Evolutionary conservation across 495 filamentous ascomycete species (phyloP).

Genomic region (Neurospora sublineolata): DNA sequence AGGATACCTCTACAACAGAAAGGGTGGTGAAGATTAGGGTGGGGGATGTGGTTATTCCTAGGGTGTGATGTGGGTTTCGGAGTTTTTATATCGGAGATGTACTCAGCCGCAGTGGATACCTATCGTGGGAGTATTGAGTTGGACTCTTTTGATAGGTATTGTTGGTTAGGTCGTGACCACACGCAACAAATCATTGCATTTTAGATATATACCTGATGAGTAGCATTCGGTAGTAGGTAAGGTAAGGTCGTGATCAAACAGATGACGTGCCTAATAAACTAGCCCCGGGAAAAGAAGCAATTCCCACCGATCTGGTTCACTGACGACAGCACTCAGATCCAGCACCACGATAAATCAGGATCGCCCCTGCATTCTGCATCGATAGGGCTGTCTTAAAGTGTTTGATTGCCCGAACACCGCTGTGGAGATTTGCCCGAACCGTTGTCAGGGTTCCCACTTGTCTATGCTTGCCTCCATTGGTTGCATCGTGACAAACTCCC

Average conservation of each 20-base stretch:
- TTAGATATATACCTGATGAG: too few species aligned
- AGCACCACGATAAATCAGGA: neutral
- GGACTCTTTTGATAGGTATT: too few species aligned
- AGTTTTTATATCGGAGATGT: too few species aligned
- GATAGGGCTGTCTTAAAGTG: neutral
- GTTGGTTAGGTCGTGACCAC: too few species aligned
- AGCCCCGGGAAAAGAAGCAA: neutral
- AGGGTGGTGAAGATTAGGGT: slow-evolving; percentile 42
- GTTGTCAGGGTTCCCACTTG: neutral
- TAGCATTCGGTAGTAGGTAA: too few species aligned
- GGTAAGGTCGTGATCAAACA: too few species aligned
- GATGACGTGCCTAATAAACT: too few species aligned
- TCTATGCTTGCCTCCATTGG: neutral
- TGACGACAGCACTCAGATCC: too few species aligned
- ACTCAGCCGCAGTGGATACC: too few species aligned
- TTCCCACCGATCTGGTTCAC: neutral
- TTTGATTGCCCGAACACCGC: neutral
- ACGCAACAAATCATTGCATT: too few species aligned
- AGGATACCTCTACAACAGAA: slow-evolving; percentile 10
- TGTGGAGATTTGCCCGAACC: neutral
- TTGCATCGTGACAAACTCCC: neutral
- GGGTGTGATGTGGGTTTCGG: neutral
- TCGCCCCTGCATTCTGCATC: neutral
- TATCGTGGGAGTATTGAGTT: too few species aligned
- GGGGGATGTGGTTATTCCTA: slow-evolving; percentile 38